A percentile compares a stretch with the other conserved stretches of the same genome.
These are phyloP conservation scores for Hypericum perforatum DNA, from an alignment of 345 rosid species.

Conservation along the genomic window DNA sequence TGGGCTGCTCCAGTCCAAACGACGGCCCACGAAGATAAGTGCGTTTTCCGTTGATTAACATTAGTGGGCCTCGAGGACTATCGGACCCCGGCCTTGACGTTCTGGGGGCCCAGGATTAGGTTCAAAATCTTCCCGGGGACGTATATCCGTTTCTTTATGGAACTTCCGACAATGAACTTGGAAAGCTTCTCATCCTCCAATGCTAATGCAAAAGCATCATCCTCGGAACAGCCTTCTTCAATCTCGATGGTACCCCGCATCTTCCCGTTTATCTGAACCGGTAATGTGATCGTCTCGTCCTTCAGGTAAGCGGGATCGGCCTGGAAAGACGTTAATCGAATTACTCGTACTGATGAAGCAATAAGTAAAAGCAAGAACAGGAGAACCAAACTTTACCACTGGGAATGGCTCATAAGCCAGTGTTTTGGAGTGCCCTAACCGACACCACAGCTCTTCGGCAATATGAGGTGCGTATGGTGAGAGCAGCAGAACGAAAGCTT, in stretches of 20 bases:
- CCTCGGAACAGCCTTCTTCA: conserved; percentile 82
- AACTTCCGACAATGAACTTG: conserved; percentile 50
- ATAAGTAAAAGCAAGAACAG: not conserved
- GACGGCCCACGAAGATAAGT: no score
- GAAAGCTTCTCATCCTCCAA: conserved; percentile 49
- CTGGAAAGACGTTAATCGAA: conserved; percentile 24
- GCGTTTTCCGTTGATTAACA: not conserved
- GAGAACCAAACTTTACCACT: conserved; percentile 25
- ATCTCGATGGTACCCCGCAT: conserved; percentile 81
- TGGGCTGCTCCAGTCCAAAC: no score
- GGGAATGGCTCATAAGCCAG: conserved; percentile 68
- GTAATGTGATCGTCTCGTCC: conserved; percentile 53
- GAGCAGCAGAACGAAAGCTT: conserved; percentile 65
- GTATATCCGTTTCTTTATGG: conserved; percentile 61
- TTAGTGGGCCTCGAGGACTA: not conserved
- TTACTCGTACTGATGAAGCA: not conserved
- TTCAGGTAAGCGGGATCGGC: conserved; percentile 61
- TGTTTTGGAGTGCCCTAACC: conserved; percentile 52
- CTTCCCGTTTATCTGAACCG: conserved; percentile 96
- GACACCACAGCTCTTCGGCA: conserved; percentile 94
- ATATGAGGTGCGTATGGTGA: conserved; percentile 94
- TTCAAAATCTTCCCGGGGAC: conserved; percentile 88
- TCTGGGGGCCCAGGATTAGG: conserved; percentile 55
- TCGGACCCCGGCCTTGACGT: conserved; percentile 32
- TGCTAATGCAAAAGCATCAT: conserved; percentile 66